These are phyloP conservation scores for Pleurotus salmoneostramineus DNA, from an alignment of 768 basidiomycete species.

Conservation along the genomic window DNA sequence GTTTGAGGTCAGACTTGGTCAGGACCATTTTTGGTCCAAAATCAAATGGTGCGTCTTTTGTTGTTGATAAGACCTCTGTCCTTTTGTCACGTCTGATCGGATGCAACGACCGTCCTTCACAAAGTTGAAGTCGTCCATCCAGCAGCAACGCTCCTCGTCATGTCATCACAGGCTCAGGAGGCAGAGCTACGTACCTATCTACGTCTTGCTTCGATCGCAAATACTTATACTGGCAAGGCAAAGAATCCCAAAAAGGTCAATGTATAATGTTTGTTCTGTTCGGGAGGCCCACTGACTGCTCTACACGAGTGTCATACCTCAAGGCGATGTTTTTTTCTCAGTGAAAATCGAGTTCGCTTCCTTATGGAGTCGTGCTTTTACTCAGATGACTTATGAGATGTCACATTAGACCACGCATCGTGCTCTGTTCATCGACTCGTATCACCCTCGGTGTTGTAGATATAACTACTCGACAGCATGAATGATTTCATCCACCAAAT, in stretches of 20 bases:
- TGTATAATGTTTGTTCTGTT: constrained; percentile 91
- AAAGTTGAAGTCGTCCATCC: constrained; percentile 99
- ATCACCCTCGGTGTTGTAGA: too few species aligned
- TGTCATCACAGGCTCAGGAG: constrained; percentile 97
- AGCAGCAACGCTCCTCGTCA: constrained; percentile 95
- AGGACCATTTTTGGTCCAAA: constrained; percentile 97
- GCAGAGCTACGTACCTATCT: constrained; percentile 57
- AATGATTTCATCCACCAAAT: too few species aligned
- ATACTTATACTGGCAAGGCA: constrained; percentile 71
- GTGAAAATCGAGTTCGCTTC: too few species aligned
- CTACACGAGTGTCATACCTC: too few species aligned
- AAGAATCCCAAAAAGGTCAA: constrained; percentile 88
- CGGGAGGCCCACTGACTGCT: constrained; percentile 35
- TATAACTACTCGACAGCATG: too few species aligned
- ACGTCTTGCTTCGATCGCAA: not conserved
- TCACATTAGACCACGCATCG: too few species aligned
- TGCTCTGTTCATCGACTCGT: too few species aligned
- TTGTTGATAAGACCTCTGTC: constrained; percentile 29
- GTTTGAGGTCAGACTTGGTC: constrained; percentile 89
- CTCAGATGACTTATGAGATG: too few species aligned
- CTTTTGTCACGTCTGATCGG: constrained; percentile 99
- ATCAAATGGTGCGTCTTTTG: constrained; percentile 72
- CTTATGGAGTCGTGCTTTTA: too few species aligned
- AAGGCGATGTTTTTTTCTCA: too few species aligned
- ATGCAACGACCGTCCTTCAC: constrained; percentile 97